Percentiles rank a stretch among this genome's conserved stretches.
phyloP scores from a whole-genome alignment of 139 green algal genomes.

The Yamagishiella unicocca region DNA sequence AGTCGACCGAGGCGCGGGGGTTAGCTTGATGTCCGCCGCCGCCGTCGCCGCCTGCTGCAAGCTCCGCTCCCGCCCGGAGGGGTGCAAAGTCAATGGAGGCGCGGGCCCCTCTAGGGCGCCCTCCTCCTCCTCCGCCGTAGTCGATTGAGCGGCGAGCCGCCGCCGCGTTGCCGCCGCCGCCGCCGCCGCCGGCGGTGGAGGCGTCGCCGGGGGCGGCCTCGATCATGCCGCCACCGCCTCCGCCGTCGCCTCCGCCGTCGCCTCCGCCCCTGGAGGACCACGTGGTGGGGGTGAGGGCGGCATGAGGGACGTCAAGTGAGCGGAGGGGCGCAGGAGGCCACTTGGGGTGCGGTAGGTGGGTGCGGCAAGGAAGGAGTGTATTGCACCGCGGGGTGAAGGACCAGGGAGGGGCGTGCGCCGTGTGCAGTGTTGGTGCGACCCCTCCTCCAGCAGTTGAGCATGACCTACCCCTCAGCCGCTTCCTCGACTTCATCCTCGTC shows the following conservation, averaged over 20 bases:
- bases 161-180: too few relatives aligned
- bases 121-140: neutral
- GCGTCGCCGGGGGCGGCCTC: too few relatives aligned
- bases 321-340: too few relatives aligned
- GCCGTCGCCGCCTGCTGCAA: neutral
- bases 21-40: neutral
- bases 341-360: too few relatives aligned
- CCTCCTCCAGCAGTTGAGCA: neutral
- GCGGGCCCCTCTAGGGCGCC: too few relatives aligned
- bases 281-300: neutral
- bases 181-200: neutral
- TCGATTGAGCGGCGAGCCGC: neutral
- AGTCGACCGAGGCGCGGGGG: neutral
- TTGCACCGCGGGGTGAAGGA: too few relatives aligned
- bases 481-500: constrained; percentile 17
- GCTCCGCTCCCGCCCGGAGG: neutral
- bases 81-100: neutral
- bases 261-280: neutral
- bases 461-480: neutral
- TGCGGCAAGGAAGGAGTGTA: too few relatives aligned
- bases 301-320: neutral
- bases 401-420: too few relatives aligned
- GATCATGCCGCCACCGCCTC: too few relatives aligned
- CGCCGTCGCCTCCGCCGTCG: neutral
- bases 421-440: neutral